Conservation (phyloP, 805 yeast species). For the Kuraishia floccosa region DNA sequence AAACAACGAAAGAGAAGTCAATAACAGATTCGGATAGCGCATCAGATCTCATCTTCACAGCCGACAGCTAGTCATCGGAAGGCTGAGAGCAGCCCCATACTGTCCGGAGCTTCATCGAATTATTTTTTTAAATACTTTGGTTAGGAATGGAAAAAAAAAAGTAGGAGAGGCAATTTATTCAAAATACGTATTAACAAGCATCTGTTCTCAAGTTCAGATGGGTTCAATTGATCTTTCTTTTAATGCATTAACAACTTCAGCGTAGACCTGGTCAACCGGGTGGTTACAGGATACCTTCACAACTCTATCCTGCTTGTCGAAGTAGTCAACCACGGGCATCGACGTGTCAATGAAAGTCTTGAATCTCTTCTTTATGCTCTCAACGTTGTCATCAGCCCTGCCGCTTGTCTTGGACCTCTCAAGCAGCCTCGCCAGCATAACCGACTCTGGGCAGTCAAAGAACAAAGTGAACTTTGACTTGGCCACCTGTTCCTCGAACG, state of each 20-base stretch:
- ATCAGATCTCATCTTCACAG: too few species aligned
- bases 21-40: too few species aligned
- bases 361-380: conserved; percentile 84
- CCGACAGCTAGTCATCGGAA: too few species aligned
- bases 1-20: too few species aligned
- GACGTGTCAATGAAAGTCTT: conserved; percentile 77
- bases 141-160: too few species aligned
- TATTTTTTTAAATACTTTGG: too few species aligned
- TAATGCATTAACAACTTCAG: conserved; percentile 56
- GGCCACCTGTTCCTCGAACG: conserved; percentile 75
- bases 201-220: too few species aligned
- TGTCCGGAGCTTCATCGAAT: too few species aligned
- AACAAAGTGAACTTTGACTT: conserved; percentile 61
- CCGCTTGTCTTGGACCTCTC: conserved; percentile 95
- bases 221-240: too few species aligned
- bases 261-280: conserved; percentile 69
- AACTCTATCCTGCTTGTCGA: conserved; percentile 61
- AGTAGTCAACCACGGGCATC: conserved; percentile 89
- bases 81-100: too few species aligned
- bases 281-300: conserved; percentile 71
- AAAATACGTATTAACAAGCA: too few species aligned
- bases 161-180: too few species aligned
- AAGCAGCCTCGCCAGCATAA: conserved; percentile 76
- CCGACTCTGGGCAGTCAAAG: conserved; percentile 72
- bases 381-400: conserved; percentile 85